These are phyloP conservation scores for Telopea speciosissima DNA, from an alignment of 177 flowering plant genomes.

Conservation along the genomic window DNA sequence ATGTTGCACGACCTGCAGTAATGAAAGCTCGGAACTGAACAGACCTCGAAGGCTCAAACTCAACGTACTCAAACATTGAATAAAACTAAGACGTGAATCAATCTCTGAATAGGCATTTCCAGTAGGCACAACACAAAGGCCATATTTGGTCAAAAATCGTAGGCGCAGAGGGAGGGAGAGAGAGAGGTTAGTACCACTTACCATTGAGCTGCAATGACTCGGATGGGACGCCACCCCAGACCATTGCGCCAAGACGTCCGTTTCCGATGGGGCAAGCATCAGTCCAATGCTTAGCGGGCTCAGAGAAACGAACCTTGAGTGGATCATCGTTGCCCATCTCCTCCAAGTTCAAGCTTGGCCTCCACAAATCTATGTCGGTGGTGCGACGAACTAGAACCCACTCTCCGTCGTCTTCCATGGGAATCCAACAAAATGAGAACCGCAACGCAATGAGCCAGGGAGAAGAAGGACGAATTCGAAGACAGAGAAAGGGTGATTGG, in stretches of 20 bases:
- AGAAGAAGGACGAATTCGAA: neutral
- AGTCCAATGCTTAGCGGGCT: conserved; percentile 78
- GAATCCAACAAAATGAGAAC: neutral
- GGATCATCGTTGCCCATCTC: conserved; percentile 20
- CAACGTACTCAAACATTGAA: neutral
- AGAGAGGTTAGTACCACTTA: conserved; percentile 11
- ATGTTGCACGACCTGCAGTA: too few relatives aligned
- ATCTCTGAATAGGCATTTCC: neutral
- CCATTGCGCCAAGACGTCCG: conserved; percentile 93
- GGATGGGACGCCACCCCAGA: conserved; percentile 74
- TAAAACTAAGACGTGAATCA: neutral
- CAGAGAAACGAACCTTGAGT: conserved; percentile 53
- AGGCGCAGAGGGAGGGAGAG: neutral
- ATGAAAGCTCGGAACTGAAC: too few relatives aligned
- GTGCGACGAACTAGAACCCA: conserved; percentile 52
- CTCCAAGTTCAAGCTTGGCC: conserved; percentile 27
- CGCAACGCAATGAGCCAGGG: neutral
- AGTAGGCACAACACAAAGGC: too few relatives aligned
- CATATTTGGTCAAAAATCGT: too few relatives aligned
- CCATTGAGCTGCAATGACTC: conserved; percentile 84
- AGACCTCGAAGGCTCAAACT: neutral
- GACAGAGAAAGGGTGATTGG: neutral
- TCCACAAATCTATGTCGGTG: conserved; percentile 44
- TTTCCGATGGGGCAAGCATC: conserved; percentile 85
- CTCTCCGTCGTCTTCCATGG: conserved; percentile 38